A percentile compares a stretch with the other conserved stretches of the same genome.
phyloP scores from a whole-genome alignment of 345 rosid species.

The Psidium friedrichsthalianum region DNA sequence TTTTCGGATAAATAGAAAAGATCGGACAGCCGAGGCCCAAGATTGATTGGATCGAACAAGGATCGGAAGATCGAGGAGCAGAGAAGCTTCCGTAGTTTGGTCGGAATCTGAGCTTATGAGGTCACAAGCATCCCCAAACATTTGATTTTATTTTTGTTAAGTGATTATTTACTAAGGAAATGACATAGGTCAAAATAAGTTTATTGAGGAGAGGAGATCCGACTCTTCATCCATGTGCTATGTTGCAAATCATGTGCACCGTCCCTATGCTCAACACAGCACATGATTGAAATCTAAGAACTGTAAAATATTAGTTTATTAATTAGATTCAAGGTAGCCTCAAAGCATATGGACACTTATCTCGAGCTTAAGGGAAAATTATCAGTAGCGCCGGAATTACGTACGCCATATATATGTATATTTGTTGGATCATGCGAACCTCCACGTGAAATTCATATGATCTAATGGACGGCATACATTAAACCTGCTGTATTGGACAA shows the following conservation, averaged over 20 bases:
- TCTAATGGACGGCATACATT: not conserved
- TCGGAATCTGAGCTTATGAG: not conserved
- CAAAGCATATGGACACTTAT: not conserved
- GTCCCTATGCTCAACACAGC: not conserved
- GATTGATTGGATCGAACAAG: not conserved
- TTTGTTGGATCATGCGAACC: rapidly evolving
- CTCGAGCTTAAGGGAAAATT: not conserved
- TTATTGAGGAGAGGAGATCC: not conserved
- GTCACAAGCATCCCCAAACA: not conserved
- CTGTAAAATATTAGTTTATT: not conserved
- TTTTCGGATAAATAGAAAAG: not conserved
- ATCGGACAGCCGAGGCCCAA: not conserved
- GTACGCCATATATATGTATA: rapidly evolving
- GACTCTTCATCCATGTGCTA: not conserved
- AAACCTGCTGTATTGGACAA: not conserved
- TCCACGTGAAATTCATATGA: not conserved
- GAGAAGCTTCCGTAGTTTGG: not conserved
- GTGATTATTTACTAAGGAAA: not conserved
- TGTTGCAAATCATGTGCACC: not conserved
- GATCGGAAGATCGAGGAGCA: not conserved
- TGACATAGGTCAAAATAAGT: not conserved
- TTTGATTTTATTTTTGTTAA: not conserved
- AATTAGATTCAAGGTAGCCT: not conserved
- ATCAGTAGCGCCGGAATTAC: rapidly evolving
- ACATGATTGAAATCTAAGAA: not conserved